These are phyloP conservation scores for Trichoderma brevicompactum DNA, from an alignment of 2,329 filamentous ascomycete species.

Conservation along the genomic window DNA sequence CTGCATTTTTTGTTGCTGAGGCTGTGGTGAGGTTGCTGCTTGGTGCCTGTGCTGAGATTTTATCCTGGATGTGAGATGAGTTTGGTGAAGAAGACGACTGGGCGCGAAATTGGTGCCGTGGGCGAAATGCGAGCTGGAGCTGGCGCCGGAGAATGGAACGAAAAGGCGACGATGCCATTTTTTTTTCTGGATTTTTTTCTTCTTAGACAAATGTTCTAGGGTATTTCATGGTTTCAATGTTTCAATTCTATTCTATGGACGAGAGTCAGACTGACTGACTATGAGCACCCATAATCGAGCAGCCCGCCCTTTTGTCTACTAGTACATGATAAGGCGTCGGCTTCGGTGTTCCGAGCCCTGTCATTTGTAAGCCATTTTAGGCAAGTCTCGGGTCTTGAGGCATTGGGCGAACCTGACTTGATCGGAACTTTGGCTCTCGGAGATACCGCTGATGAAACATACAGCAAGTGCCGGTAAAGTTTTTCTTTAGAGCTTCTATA, in stretches of 20 bases:
- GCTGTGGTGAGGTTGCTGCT: background rate
- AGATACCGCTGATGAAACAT: background rate
- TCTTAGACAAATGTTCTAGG: background rate
- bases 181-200: background rate
- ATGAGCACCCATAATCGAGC: background rate
- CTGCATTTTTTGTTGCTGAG: background rate
- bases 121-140: constrained; percentile 19
- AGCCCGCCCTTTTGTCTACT: background rate
- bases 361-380: constrained; percentile 26
- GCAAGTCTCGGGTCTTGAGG: constrained; percentile 19
- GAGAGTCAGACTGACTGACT: background rate
- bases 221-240: background rate
- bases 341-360: background rate
- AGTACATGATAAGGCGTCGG: constrained; percentile 13
- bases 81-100: constrained; percentile 26
- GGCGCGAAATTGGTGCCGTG: constrained; percentile 7
- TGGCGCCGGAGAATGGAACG: constrained; percentile 23
- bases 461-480: no score
- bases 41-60: background rate
- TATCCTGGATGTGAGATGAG: constrained; percentile 1
- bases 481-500: background rate
- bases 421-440: constrained; percentile 8
- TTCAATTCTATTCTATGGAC: background rate
- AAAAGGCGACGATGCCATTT: constrained; percentile 23
- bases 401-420: constrained; percentile 4